These are phyloP conservation scores for Oryza glumipatula DNA, from an alignment of 176 grass and related monocot genomes.

Conservation along the genomic window DNA sequence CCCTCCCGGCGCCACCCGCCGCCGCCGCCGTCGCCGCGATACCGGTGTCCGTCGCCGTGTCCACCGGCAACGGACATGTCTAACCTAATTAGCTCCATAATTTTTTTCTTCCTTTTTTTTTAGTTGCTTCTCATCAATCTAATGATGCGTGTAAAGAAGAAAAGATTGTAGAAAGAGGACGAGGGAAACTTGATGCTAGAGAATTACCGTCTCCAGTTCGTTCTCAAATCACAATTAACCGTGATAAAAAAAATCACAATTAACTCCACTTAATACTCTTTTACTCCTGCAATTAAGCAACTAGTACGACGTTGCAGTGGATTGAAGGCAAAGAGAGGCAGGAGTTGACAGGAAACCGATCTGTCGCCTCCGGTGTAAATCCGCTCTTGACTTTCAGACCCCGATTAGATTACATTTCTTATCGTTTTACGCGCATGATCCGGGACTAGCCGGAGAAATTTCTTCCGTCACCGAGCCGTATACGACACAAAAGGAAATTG, in stretches of 20 bases:
- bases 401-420: not conserved
- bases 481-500: not conserved
- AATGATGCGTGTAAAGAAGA: slow-evolving; percentile 49
- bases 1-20: not conserved
- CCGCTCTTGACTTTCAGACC: not conserved
- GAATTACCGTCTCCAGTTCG: not conserved
- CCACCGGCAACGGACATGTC: slow-evolving; percentile 41
- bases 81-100: not conserved
- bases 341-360: not conserved
- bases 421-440: not conserved
- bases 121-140: slow-evolving; percentile 13
- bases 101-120: not conserved
- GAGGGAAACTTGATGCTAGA: slow-evolving; percentile 10
- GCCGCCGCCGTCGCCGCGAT: not conserved
- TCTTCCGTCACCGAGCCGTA: not conserved
- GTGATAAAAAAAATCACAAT: not conserved
- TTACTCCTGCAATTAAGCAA: not conserved
- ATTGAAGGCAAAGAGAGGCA: not conserved
- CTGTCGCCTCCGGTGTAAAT: not conserved
- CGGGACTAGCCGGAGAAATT: not conserved
- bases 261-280: not conserved
- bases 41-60: slow-evolving; percentile 3
- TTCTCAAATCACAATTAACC: not conserved
- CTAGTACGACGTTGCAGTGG: not conserved
- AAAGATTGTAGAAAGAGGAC: slow-evolving; percentile 46